Percentiles rank a stretch among this genome's conserved stretches.
Evolutionary conservation across 1,139 yeast species (phyloP).

Genomic region (Cylindricascospora bacillispora): DNA sequence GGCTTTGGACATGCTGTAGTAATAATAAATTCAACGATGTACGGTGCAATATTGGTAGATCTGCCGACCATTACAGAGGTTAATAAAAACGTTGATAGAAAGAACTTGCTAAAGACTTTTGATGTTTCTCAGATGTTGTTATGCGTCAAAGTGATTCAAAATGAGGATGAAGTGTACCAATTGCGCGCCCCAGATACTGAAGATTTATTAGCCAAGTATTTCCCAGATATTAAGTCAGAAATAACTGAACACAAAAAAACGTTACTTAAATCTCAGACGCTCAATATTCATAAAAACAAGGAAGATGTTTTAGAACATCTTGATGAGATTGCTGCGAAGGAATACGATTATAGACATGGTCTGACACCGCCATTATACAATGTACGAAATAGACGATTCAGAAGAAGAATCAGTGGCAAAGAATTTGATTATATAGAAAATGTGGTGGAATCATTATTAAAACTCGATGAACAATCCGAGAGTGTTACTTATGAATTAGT

Average conservation of each 20-base stretch:
- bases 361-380: slow-evolving; percentile 63
- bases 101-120: slow-evolving; percentile 74
- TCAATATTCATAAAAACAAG: slow-evolving; percentile 26
- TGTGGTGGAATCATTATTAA: slow-evolving; percentile 63
- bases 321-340: slow-evolving; percentile 32
- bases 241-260: slow-evolving; percentile 16
- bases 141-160: slow-evolving; percentile 51
- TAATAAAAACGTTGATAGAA: slow-evolving; percentile 80
- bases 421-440: slow-evolving; percentile 59
- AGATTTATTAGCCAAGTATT: slow-evolving; percentile 25
- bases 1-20: slow-evolving; percentile 64
- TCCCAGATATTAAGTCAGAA: slow-evolving; percentile 27
- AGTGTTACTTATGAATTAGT: slow-evolving; percentile 68
- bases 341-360: slow-evolving; percentile 60
- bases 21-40: slow-evolving; percentile 37
- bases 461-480: slow-evolving; percentile 73
- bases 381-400: slow-evolving; percentile 41
- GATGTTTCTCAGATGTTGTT: slow-evolving; percentile 80
- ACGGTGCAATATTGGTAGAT: slow-evolving; percentile 79
- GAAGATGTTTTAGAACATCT: slow-evolving; percentile 25
- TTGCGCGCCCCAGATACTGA: slow-evolving; percentile 21
- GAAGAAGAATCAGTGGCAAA: slow-evolving; percentile 37
- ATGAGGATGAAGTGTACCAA: slow-evolving; percentile 37
- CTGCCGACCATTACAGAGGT: slow-evolving; percentile 83
- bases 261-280: slow-evolving; percentile 13